Conservation (phyloP, 352 stramenopile genomes). For the Pythium folliculosum region DNA sequence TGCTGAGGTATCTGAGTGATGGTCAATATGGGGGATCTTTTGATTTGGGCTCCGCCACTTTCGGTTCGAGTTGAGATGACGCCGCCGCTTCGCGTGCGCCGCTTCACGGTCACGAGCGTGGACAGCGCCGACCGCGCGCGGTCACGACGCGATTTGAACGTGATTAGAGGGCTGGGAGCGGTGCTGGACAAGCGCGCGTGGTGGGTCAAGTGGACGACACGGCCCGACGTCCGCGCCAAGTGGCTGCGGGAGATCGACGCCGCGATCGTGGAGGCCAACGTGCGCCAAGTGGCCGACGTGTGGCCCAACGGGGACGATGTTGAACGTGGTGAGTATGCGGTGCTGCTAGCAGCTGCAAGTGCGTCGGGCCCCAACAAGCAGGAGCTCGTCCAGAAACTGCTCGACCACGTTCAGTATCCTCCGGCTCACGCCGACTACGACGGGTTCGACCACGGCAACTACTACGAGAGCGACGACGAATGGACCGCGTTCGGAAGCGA, state of each 20-base stretch:
- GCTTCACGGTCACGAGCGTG: not conserved
- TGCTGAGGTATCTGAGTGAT: not conserved
- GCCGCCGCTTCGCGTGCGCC: not conserved
- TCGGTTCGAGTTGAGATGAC: not conserved
- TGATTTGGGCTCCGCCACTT: too few species aligned
- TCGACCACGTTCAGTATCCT: conserved; percentile 7
- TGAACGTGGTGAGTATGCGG: not conserved
- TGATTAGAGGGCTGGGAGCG: conserved; percentile 25
- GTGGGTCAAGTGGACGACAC: conserved; percentile 9
- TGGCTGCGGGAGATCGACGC: conserved; percentile 31
- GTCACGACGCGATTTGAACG: conserved; percentile 27
- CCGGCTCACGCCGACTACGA: not conserved
- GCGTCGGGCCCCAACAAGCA: not conserved
- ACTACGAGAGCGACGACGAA: conserved; percentile 23
- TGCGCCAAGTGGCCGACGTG: not conserved
- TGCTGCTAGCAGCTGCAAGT: not conserved
- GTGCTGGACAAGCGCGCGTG: conserved; percentile 19
- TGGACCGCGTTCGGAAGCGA: not conserved
- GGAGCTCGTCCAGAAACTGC: not conserved
- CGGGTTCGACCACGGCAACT: conserved; percentile 2
- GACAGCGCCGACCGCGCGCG: conserved; percentile 1
- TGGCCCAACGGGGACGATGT: conserved; percentile 6
- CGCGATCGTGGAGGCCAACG: conserved; percentile 14
- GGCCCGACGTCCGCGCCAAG: conserved; percentile 10
- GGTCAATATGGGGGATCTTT: not conserved